Conservation (phyloP, 1,284 basidiomycete genomes). For the Sphagnurus paluster region DNA sequence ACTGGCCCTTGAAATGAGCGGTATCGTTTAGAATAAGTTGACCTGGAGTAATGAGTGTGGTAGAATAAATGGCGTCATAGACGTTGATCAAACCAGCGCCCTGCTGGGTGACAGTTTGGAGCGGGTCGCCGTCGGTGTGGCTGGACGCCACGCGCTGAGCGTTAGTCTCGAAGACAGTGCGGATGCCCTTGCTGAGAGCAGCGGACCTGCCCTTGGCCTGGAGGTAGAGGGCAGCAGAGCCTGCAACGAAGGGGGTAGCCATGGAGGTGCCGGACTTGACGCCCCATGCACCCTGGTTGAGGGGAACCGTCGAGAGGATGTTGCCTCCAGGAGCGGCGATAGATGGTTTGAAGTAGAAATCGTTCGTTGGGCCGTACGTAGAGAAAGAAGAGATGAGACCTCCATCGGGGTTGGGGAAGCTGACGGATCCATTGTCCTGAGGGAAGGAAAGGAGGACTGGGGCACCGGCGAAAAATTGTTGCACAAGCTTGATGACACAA, state of each 20-base stretch:
- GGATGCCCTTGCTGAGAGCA: constrained; percentile 39
- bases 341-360: constrained; percentile 58
- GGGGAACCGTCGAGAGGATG: constrained; percentile 60
- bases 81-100: constrained; percentile 70
- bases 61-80: constrained; percentile 58
- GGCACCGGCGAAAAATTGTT: constrained; percentile 37
- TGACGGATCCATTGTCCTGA: constrained; percentile 36
- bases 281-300: constrained; percentile 46
- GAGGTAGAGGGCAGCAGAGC: constrained; percentile 64
- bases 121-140: constrained; percentile 46
- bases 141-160: constrained; percentile 50
- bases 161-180: constrained; percentile 61
- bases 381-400: constrained; percentile 60
- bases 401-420: constrained; percentile 45
- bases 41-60: constrained; percentile 55
- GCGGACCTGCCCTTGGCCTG: constrained; percentile 48
- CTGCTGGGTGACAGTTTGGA: constrained; percentile 62
- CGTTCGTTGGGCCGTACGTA: constrained; percentile 54
- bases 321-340: constrained; percentile 62
- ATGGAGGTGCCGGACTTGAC: constrained; percentile 45
- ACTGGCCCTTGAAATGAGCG: constrained; percentile 49
- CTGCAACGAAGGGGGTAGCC: constrained; percentile 59
- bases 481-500: constrained; percentile 31
- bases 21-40: constrained; percentile 74
- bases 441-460: constrained; percentile 49